A percentile compares a stretch with the other conserved stretches of the same genome.
Conservation (phyloP, 306 rosid genomes). For the Begonia fuchsioides region DNA sequence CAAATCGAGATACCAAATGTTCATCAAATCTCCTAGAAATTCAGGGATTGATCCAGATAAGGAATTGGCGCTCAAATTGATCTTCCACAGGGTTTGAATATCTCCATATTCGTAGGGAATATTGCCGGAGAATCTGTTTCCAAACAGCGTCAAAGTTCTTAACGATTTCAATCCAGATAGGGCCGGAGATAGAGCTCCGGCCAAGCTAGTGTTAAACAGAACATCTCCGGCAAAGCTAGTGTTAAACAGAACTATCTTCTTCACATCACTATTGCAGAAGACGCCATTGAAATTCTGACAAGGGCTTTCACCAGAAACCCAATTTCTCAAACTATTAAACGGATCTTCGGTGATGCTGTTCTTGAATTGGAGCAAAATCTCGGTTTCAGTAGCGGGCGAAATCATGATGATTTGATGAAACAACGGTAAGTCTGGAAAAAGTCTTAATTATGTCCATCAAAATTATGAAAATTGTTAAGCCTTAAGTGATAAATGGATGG, state of each 20-base stretch:
- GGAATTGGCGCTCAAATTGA: constrained; percentile 78
- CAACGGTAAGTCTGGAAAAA: too few relatives aligned
- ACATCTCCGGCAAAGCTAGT: constrained; percentile 69
- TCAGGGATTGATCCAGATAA: constrained; percentile 76
- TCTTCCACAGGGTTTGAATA: constrained; percentile 70
- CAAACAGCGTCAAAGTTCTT: constrained; percentile 75
- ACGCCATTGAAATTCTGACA: constrained; percentile 56
- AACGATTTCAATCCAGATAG: constrained; percentile 60
- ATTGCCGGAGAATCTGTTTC: constrained; percentile 56
- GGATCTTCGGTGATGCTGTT: constrained; percentile 70
- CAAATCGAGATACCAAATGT: constrained; percentile 76
- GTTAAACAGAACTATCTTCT: constrained; percentile 79
- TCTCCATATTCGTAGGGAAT: constrained; percentile 56
- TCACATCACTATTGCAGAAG: constrained; percentile 54
- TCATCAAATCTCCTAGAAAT: constrained; percentile 69
- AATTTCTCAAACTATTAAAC: constrained; percentile 32
- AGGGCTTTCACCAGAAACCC: constrained; percentile 57
- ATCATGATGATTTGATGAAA: constrained; percentile 22
- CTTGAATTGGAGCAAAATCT: constrained; percentile 83
- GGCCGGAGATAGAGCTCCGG: constrained; percentile 55
- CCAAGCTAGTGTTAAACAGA: constrained; percentile 76
- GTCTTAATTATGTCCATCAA: too few relatives aligned
- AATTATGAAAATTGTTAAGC: too few relatives aligned
- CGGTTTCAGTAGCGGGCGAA: constrained; percentile 43
- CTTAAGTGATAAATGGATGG: too few relatives aligned